These are phyloP conservation scores for Paxillus rubicundulus DNA, from an alignment of 768 basidiomycete species.

Conservation along the genomic window DNA sequence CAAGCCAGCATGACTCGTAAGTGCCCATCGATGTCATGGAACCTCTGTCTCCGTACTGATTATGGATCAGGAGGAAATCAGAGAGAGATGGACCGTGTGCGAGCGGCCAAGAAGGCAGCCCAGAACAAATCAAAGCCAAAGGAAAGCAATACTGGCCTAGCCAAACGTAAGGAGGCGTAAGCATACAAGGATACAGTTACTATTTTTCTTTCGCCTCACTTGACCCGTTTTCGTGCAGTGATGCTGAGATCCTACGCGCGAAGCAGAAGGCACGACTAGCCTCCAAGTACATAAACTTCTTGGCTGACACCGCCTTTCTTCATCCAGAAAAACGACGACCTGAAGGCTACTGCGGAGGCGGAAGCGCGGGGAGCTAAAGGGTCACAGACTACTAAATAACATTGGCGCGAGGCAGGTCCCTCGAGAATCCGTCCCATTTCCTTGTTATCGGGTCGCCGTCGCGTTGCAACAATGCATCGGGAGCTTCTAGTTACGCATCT, in stretches of 20 bases:
- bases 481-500: slow-evolving; percentile 10
- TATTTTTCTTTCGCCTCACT: slow-evolving; percentile 21
- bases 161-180: slow-evolving; percentile 75
- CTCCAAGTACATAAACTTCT: slow-evolving; percentile 4
- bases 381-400: slow-evolving; percentile 35
- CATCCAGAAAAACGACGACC: slow-evolving; percentile 55
- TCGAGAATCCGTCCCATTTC: slow-evolving; percentile 12
- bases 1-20: slow-evolving; percentile 51
- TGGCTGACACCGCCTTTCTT: slow-evolving; percentile 8
- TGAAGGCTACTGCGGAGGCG: slow-evolving; percentile 35
- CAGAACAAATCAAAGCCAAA: slow-evolving; percentile 58
- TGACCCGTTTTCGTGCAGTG: slow-evolving; percentile 43
- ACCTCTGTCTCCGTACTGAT: slow-evolving; percentile 7
- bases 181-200: slow-evolving; percentile 31
- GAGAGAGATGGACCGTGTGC: slow-evolving; percentile 70
- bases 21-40: slow-evolving; percentile 23
- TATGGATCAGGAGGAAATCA: slow-evolving; percentile 72
- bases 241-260: slow-evolving; percentile 69
- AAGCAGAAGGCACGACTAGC: slow-evolving; percentile 67
- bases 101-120: slow-evolving; percentile 69
- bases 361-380: slow-evolving; percentile 11
- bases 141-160: slow-evolving; percentile 60
- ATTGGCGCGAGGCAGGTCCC: slow-evolving; percentile 19
- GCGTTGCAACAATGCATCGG: slow-evolving; percentile 9
- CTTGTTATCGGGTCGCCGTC: not conserved